These are phyloP conservation scores for Emergomyces africanus DNA, from an alignment of 2,329 filamentous ascomycete genomes.

Conservation along the genomic window DNA sequence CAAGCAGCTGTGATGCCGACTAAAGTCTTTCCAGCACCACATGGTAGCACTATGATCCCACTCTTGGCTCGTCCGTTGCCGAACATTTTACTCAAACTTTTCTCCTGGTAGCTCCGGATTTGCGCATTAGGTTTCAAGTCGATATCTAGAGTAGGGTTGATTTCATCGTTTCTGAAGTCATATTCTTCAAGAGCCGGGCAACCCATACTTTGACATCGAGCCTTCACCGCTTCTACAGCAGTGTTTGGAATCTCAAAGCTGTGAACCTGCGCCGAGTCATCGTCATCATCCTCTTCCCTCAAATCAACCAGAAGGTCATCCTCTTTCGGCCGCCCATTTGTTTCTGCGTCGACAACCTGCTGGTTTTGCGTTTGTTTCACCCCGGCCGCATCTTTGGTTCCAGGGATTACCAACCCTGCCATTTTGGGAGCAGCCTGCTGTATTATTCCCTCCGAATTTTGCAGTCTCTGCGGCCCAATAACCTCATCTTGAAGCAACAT, in stretches of 20 bases:
- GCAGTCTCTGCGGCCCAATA: constrained; percentile 67
- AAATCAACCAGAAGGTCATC: constrained; percentile 59
- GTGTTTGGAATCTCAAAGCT: constrained; percentile 81
- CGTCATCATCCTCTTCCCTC: constrained; percentile 65
- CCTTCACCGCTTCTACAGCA: constrained; percentile 74
- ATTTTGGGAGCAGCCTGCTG: constrained; percentile 76
- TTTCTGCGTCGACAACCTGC: constrained; percentile 21
- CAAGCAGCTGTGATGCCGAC: constrained; percentile 98
- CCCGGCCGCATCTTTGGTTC: constrained; percentile 84
- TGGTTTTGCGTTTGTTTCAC: constrained; percentile 55
- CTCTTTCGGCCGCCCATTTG: constrained; percentile 37
- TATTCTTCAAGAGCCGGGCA: constrained; percentile 92
- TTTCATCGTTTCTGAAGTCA: constrained; percentile 83
- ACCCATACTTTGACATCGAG: constrained; percentile 74
- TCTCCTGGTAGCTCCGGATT: constrained; percentile 92
- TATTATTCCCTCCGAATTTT: constrained; percentile 59
- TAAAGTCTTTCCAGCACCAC: constrained; percentile 90
- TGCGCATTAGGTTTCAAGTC: constrained; percentile 80
- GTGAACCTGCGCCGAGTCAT: constrained; percentile 80
- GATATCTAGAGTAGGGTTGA: constrained; percentile 85
- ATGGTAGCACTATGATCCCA: constrained; percentile 92
- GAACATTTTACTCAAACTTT: constrained; percentile 98
- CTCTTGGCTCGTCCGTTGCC: constrained; percentile 95
- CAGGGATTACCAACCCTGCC: constrained; percentile 78
- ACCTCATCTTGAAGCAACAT: constrained; percentile 71